These are phyloP conservation scores for Penicillium freii DNA, from an alignment of 2,329 filamentous ascomycete species.

Conservation along the genomic window DNA sequence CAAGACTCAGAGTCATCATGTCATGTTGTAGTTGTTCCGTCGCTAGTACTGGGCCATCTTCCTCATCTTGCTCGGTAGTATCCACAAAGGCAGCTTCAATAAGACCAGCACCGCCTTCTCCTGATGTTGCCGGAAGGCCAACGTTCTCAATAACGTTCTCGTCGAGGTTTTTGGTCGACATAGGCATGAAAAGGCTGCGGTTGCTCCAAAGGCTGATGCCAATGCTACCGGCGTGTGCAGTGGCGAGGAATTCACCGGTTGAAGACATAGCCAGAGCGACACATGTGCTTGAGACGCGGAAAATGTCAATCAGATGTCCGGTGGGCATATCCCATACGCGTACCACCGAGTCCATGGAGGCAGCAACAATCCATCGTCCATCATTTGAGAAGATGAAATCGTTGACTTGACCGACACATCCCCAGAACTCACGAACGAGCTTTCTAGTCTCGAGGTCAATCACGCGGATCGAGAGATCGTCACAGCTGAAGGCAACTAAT, in stretches of 20 bases:
- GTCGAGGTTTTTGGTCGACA: conserved; percentile 79
- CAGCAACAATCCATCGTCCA: conserved; percentile 88
- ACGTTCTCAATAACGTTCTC: conserved; percentile 69
- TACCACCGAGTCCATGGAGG: conserved; percentile 74
- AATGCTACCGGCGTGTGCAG: conserved; percentile 74
- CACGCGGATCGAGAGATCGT: conserved; percentile 82
- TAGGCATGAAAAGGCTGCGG: conserved; percentile 82
- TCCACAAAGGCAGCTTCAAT: conserved; percentile 73
- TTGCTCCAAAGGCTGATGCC: conserved; percentile 98
- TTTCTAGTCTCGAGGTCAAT: conserved; percentile 88
- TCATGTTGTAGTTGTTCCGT: conserved; percentile 77
- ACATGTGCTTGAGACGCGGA: conserved; percentile 74
- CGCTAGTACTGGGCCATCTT: conserved; percentile 54
- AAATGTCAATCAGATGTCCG: conserved; percentile 89
- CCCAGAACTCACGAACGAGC: conserved; percentile 90
- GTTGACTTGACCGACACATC: conserved; percentile 68
- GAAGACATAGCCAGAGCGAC: conserved; percentile 82
- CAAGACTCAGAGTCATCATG: conserved; percentile 82
- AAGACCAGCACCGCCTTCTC: conserved; percentile 73
- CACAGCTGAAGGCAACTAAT: conserved; percentile 82
- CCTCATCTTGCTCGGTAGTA: conserved; percentile 46
- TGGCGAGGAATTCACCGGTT: conserved; percentile 92
- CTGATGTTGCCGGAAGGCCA: conserved; percentile 70
- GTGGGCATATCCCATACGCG: conserved; percentile 95
- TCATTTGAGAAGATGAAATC: conserved; percentile 89